Evolutionary conservation across 192 early-diverging fungal species (phyloP).

Genomic region (Coemansia sp.): DNA sequence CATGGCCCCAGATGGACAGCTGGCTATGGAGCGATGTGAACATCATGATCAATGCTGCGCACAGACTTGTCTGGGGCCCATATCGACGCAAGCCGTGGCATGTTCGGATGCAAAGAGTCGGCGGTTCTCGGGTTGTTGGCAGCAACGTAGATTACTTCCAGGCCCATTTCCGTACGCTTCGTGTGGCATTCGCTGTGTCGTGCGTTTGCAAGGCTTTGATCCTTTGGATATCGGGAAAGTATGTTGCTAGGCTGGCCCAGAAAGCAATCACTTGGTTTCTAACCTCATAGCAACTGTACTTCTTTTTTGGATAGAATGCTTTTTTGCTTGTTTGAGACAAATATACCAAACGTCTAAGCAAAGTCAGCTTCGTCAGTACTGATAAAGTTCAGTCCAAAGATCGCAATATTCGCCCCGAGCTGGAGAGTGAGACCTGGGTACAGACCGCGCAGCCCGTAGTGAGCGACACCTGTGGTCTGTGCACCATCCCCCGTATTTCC

Average conservation of each 20-base stretch:
- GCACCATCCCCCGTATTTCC: neutral
- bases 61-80: conserved; percentile 18
- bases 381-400: conserved; percentile 63
- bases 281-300: no score
- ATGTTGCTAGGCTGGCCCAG: neutral
- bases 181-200: conserved; percentile 18
- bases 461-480: conserved; percentile 16
- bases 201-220: conserved; percentile 12
- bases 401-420: conserved; percentile 57
- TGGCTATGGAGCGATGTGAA: conserved; percentile 42
- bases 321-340: neutral
- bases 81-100: conserved; percentile 36
- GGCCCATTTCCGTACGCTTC: conserved; percentile 15
- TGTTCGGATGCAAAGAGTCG: conserved; percentile 5
- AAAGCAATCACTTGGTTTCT: no score
- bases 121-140: neutral
- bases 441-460: conserved; percentile 65
- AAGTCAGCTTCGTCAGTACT: conserved; percentile 53
- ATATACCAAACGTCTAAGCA: neutral
- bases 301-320: no score
- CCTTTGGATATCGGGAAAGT: conserved; percentile 1
- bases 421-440: conserved; percentile 73
- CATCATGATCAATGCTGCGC: conserved; percentile 11
- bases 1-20: conserved; percentile 43
- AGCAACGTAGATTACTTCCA: conserved; percentile 23